Evolutionary conservation across 768 basidiomycete species (phyloP).

Genomic region (Dendrothele bispora): DNA sequence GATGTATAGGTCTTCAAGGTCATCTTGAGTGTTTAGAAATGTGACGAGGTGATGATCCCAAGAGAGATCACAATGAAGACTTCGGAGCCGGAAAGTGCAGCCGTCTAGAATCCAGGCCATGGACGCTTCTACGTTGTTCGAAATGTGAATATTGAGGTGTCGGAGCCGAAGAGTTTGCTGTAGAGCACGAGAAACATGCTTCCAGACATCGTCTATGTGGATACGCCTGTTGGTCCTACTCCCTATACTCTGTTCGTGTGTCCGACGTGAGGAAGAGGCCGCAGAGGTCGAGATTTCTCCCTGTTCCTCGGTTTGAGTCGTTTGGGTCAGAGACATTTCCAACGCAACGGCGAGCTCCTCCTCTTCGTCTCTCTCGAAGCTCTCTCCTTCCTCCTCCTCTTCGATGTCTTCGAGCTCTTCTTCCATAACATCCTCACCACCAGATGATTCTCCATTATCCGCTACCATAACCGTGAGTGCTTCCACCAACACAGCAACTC

Average conservation of each 20-base stretch:
- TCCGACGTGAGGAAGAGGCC: background rate
- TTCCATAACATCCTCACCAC: conserved; percentile 27
- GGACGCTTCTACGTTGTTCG: conserved; percentile 33
- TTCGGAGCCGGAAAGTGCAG: conserved; percentile 53
- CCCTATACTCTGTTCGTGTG: too few relatives aligned
- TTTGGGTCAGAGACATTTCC: background rate
- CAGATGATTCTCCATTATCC: conserved; percentile 22
- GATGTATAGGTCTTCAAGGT: conserved; percentile 50
- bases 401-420: conserved; percentile 18
- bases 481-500: conserved; percentile 52
- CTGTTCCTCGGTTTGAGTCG: background rate
- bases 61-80: conserved; percentile 64
- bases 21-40: conserved; percentile 49
- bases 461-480: conserved; percentile 51
- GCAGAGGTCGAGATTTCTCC: background rate
- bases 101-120: conserved; percentile 40
- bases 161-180: conserved; percentile 45
- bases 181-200: conserved; percentile 47
- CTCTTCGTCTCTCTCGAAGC: background rate
- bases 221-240: too few relatives aligned
- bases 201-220: conserved; percentile 53
- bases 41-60: conserved; percentile 58
- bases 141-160: conserved; percentile 51
- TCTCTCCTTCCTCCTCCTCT: conserved; percentile 17
- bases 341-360: background rate